phyloP scores from a whole-genome alignment of 2,329 filamentous ascomycete genomes.

The Xylariaceae sp. region DNA sequence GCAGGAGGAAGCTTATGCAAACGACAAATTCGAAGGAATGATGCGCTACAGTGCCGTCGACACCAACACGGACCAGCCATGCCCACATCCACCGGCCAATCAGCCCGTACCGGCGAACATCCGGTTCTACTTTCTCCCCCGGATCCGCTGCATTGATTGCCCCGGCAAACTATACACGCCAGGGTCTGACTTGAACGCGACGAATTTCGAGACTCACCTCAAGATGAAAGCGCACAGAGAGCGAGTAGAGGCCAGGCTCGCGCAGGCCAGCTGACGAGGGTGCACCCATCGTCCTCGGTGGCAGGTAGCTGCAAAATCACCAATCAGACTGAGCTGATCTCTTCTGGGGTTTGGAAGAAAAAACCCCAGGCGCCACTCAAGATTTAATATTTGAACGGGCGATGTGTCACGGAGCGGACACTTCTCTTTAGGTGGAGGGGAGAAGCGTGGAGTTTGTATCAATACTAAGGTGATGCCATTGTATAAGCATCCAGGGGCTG shows the following conservation, averaged over 20 bases:
- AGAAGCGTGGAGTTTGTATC: slow-evolving; percentile 17
- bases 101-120: slow-evolving; percentile 53
- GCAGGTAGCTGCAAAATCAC: too few species aligned
- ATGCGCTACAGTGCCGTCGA: slow-evolving; percentile 89
- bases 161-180: slow-evolving; percentile 91
- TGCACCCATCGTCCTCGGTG: too few species aligned
- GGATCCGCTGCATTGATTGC: slow-evolving; percentile 88
- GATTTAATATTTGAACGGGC: too few species aligned
- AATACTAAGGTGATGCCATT: slow-evolving; percentile 3
- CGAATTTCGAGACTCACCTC: slow-evolving; percentile 89
- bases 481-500: not conserved
- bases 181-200: slow-evolving; percentile 73
- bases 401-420: too few species aligned
- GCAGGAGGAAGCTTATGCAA: slow-evolving; percentile 57
- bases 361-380: too few species aligned
- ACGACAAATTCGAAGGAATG: slow-evolving; percentile 76
- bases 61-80: slow-evolving; percentile 57
- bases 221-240: slow-evolving; percentile 76
- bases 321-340: too few species aligned
- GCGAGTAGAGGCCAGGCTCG: slow-evolving; percentile 61
- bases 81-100: slow-evolving; percentile 41
- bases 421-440: too few species aligned
- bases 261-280: not conserved
- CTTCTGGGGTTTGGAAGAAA: too few species aligned
- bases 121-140: slow-evolving; percentile 76